Evolutionary conservation across 208 protist genomes (phyloP).

Genomic region (Trypanosoma platydactyli): DNA sequence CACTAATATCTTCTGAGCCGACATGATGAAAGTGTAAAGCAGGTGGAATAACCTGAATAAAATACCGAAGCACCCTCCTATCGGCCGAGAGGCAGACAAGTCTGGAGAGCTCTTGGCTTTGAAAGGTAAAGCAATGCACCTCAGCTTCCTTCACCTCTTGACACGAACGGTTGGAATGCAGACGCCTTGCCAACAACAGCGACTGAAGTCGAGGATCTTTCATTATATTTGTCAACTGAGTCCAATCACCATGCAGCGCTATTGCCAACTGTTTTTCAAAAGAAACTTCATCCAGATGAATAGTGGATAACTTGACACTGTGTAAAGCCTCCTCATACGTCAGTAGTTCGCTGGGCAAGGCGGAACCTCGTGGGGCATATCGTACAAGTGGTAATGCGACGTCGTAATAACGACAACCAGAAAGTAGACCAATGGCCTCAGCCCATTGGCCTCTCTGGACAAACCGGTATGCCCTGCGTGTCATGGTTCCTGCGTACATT

Average conservation of each 20-base stretch:
- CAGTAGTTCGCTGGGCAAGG: slow-evolving; percentile 21
- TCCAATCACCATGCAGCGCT: slow-evolving; percentile 43
- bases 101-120: slow-evolving; percentile 31
- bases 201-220: slow-evolving; percentile 33
- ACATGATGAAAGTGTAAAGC: slow-evolving; percentile 41
- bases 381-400: slow-evolving; percentile 27
- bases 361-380: slow-evolving; percentile 14
- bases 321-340: slow-evolving; percentile 23
- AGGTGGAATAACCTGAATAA: slow-evolving; percentile 54
- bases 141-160: slow-evolving; percentile 3
- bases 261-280: slow-evolving; percentile 45
- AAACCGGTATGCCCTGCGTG: slow-evolving; percentile 34
- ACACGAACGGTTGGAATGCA: not conserved
- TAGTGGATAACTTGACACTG: slow-evolving; percentile 1
- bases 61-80: slow-evolving; percentile 48
- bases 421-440: slow-evolving; percentile 36
- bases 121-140: slow-evolving; percentile 59
- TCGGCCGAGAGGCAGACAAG: slow-evolving; percentile 46
- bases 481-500: slow-evolving; percentile 71
- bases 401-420: slow-evolving; percentile 36
- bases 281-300: not conserved
- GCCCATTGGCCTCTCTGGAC: slow-evolving; percentile 25
- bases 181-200: slow-evolving; percentile 30
- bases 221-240: not conserved
- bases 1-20: slow-evolving; percentile 10